A percentile compares a stretch with the other conserved stretches of the same genome.
phyloP scores from a whole-genome alignment of 208 protist species.

The Wallacemonas sp. region DNA sequence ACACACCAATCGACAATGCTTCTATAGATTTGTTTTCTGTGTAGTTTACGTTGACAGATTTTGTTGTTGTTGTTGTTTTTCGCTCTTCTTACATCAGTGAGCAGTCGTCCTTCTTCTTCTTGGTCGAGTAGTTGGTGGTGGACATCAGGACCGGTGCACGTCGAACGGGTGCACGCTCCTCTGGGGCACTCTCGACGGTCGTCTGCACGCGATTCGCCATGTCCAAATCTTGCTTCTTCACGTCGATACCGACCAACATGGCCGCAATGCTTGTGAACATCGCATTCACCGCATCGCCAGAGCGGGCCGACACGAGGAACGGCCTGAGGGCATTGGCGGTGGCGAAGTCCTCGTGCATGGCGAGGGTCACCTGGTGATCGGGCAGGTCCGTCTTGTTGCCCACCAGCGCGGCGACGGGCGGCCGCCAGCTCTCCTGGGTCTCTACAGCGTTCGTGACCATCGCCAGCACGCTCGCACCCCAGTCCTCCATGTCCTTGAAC shows the following conservation, averaged over 20 bases:
- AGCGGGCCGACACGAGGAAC: conserved; percentile 90
- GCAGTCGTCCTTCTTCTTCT: conserved; percentile 48
- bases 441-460: conserved; percentile 12
- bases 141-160: conserved; percentile 18
- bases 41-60: not conserved
- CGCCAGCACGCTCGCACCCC: conserved; percentile 68
- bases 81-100: conserved; percentile 35
- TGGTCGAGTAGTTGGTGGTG: conserved; percentile 18
- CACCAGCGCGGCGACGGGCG: conserved; percentile 81
- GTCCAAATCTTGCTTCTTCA: conserved; percentile 81
- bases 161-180: conserved; percentile 31
- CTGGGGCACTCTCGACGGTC: conserved; percentile 41
- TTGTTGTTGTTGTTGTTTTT: not conserved
- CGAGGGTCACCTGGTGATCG: conserved; percentile 74
- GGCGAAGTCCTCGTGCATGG: conserved; percentile 72
- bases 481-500: conserved; percentile 94
- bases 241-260: conserved; percentile 70
- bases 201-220: conserved; percentile 49
- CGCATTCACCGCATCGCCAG: conserved; percentile 86
- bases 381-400: conserved; percentile 94
- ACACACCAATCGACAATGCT: no score
- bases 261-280: conserved; percentile 88
- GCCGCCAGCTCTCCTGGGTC: not conserved
- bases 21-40: no score
- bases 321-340: conserved; percentile 50